Percentiles rank a stretch among this genome's conserved stretches.
Conservation (phyloP, 176 grass and related monocot species). For the Chloris gayana region DNA sequence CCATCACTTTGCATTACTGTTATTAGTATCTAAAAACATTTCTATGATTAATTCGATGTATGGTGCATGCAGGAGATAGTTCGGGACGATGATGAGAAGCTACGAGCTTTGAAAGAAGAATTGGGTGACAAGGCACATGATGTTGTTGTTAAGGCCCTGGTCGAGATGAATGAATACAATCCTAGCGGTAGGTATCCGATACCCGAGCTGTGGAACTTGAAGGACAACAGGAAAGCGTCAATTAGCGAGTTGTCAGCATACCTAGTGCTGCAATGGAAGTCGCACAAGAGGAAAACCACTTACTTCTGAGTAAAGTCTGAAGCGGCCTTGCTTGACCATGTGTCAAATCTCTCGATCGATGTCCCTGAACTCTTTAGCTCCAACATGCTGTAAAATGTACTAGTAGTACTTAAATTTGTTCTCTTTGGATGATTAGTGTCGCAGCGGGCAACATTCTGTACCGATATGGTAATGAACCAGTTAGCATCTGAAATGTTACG, state of each 20-base stretch:
- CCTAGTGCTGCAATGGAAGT: conserved; percentile 60
- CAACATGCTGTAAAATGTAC: background rate
- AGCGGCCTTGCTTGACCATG: background rate
- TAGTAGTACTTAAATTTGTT: background rate
- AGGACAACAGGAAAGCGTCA: conserved; percentile 46
- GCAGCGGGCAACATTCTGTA: background rate
- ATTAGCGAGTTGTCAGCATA: conserved; percentile 42
- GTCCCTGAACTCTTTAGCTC: background rate
- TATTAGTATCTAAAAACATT: background rate
- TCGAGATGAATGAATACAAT: conserved; percentile 68
- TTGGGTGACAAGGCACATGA: conserved; percentile 45
- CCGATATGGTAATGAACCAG: background rate
- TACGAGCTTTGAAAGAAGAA: conserved; percentile 51
- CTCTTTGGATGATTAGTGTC: background rate
- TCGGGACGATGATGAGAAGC: conserved; percentile 57
- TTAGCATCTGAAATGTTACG: background rate
- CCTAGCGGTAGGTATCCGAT: conserved; percentile 42
- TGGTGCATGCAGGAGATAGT: conserved; percentile 55
- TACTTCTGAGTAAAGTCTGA: background rate
- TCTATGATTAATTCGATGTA: background rate
- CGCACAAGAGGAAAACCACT: conserved; percentile 40
- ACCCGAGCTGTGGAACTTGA: conserved; percentile 68
- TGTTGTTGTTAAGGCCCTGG: conserved; percentile 46
- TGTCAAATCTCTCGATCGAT: background rate
- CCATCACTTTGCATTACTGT: background rate